phyloP scores from a whole-genome alignment of 2,329 filamentous ascomycete species.

The Phialophora chinensis region DNA sequence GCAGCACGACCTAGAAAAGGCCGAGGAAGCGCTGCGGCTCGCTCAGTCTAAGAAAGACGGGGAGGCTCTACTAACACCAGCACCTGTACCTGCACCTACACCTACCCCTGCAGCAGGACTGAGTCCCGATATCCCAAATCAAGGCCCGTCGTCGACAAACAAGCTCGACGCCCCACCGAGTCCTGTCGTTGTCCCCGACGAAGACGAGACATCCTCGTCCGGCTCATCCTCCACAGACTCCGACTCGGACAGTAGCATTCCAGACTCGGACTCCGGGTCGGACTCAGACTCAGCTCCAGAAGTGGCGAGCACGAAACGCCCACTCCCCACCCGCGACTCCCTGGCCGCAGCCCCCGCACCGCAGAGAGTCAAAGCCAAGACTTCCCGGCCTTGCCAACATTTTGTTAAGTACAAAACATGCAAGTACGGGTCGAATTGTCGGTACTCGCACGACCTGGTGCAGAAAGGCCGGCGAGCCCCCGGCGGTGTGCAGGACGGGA shows the following conservation, averaged over 20 bases:
- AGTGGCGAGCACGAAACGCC: constrained; percentile 48
- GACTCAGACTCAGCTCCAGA: constrained; percentile 46
- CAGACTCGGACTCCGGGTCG: constrained; percentile 1
- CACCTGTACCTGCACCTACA: not conserved
- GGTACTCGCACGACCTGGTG: constrained; percentile 48
- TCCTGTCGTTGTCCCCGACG: constrained; percentile 18
- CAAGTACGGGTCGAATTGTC: constrained; percentile 50
- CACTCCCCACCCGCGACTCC: constrained; percentile 47
- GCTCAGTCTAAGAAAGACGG: constrained; percentile 14
- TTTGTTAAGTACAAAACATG: constrained; percentile 52
- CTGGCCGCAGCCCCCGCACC: constrained; percentile 43
- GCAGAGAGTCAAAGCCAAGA: constrained; percentile 29
- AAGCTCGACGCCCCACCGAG: constrained; percentile 4
- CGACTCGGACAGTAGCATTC: constrained; percentile 20
- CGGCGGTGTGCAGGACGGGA: not conserved
- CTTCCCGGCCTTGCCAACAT: constrained; percentile 46
- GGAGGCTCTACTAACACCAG: not conserved
- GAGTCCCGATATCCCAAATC: not conserved
- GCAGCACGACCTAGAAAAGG: constrained; percentile 42
- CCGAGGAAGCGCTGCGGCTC: constrained; percentile 30
- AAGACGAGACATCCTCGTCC: constrained; percentile 31
- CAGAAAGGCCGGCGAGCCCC: not conserved
- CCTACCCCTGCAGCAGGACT: not conserved
- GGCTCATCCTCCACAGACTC: constrained; percentile 29
- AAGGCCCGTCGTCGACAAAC: constrained; percentile 1